Evolutionary conservation across 2,329 filamentous ascomycete species (phyloP), one percentile per base, ranked within the genome.

Genomic region (Colletotrichum brevisporum): DNA sequence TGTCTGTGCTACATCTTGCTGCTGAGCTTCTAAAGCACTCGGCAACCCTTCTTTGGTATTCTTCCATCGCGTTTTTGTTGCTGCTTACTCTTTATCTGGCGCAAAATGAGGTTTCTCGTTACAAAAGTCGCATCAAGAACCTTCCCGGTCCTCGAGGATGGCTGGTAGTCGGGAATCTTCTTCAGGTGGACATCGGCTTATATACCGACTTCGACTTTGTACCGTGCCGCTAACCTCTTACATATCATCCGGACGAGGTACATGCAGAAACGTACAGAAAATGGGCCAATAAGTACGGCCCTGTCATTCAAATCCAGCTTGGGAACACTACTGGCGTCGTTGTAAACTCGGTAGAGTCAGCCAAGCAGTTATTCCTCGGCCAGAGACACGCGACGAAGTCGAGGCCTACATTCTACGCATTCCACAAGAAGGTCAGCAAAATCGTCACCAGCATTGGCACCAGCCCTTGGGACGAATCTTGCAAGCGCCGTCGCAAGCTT

Each of bases 401-500:
- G 6, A 84, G 90, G 4, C 90, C 90, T 0, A 90, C 83, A 8
- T 84, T 92, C 62, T 89, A 92, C 88, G 58, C 91, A 84, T 45
- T 89, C 80, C 73, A 90, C 84, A 45, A 88, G 88, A 76, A 89
- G 85, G 24, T 91, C 85, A 77, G 73, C 55, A 73, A 71, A 1
- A 68, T 75, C 5, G 75, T 78, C 9, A 77, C 75, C 3, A 78
- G 75, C n/a, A 91, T 92, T 66, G 90, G 90, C 2, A 92, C 90
- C 2, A 91, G 88, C 0, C 90, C 90, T 0, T 92, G 90, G 89
- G 89, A 91, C 72, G 90, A 91, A 57, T 90, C 87, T 16, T 91
- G 88, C 79, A 92, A 91, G 76, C 83, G 84, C 12, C 83, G 89
- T 10, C 84, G 90, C 47, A 92, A 91, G 81, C 89, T 89, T 3